Conservation (phyloP, 139 green algal species). For the Closterium sp. region DNA sequence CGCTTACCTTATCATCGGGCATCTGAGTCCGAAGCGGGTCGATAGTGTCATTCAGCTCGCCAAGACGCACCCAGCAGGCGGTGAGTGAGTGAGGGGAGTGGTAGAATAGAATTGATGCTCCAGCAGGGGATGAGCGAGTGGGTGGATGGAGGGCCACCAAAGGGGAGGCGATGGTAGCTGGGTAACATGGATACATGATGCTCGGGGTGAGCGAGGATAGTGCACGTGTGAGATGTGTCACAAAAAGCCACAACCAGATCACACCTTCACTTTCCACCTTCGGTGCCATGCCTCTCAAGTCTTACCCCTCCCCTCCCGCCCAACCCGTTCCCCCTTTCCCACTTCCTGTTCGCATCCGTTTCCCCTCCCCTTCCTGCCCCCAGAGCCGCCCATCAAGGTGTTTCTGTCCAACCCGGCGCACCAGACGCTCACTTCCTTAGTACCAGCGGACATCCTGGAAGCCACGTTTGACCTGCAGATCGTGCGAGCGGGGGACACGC, state of each 20-base stretch:
- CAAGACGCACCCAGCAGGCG: neutral
- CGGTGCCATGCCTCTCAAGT: no score
- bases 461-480: constrained; percentile 7
- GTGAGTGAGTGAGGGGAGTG: neutral
- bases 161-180: neutral
- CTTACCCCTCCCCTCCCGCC: neutral
- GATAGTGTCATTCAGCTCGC: constrained; percentile 71
- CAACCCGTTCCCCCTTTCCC: no score
- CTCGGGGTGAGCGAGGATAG: no score
- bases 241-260: no score
- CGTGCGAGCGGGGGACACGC: constrained; percentile 1
- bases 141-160: neutral
- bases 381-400: constrained; percentile 60
- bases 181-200: neutral
- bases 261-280: no score
- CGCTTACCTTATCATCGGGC: constrained; percentile 76
- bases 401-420: constrained; percentile 73
- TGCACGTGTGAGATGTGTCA: neutral
- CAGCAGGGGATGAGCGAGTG: neutral
- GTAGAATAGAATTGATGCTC: no score
- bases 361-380: no score
- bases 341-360: neutral
- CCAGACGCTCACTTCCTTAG: neutral
- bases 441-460: constrained; percentile 10
- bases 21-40: constrained; percentile 81